Base-by-base conservation (phyloP, 2,329 filamentous ascomycete genomes). In the Aphanocladium album region DNA sequence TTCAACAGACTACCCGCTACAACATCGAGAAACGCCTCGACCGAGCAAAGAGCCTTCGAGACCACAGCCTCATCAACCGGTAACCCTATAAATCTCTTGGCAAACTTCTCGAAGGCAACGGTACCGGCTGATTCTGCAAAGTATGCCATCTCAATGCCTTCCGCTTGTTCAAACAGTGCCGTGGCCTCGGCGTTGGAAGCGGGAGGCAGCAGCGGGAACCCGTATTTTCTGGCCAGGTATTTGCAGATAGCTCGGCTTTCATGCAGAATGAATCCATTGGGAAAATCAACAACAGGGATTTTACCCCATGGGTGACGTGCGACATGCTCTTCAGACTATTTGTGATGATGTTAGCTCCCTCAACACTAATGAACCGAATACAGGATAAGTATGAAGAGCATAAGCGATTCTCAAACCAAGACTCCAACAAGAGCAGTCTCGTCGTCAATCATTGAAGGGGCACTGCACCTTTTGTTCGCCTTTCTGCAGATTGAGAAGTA, bases 231-330 rank as follows among this genome's bases (percentile, higher is more conserved):
- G 12, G 76, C 68, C 61, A 80, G 73, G 66, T 79, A 78, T 67
- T 76, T 76, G 75, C 74, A 78, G 65, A 80, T 80, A 55, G 75
- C 73, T 39, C 77, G 77, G 65, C 75, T 78, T 67, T 80, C 77
- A 65, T 77, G 77, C 59, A 80, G 72, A 54, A 71, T 77, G 67
- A 79, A 78, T 0, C 74, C 75, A 4, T 73, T 69, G 14, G 75
- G 65, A 63, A 73, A 76, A 52, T 66, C 68, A 47, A 79, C 62
- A n/a, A 65, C 68, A 43, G 76, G 76, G 33, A 77, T 65, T 68
- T 77, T 77, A 23, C 75, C 76, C 72, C 73, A 77, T 2, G 75
- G 76, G 65, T 79, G 73, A 62, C 73, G 75, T 60, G 69, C 66
- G 65, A 71, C 62, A 64, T 77, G 61, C 64, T 75, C 72, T 66